phyloP scores from a whole-genome alignment of 106 monocot genomes.

The Phalaenopsis aphrodite region DNA sequence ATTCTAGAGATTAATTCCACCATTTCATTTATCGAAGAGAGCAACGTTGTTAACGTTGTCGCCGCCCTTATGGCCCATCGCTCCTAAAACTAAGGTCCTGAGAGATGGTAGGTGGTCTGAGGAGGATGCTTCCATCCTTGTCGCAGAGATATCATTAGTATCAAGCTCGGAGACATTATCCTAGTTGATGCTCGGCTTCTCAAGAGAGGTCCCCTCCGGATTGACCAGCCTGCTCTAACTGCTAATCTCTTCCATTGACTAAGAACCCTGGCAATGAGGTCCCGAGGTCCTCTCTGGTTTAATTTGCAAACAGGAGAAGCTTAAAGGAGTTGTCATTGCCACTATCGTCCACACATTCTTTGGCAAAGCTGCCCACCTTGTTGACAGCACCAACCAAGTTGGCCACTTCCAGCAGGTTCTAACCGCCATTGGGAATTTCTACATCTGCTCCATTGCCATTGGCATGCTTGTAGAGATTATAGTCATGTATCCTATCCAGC shows the following conservation, averaged over 20 bases:
- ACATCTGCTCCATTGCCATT: slow-evolving; percentile 63
- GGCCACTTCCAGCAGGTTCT: slow-evolving; percentile 79
- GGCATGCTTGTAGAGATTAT: slow-evolving; percentile 60
- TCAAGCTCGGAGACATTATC: slow-evolving; percentile 66
- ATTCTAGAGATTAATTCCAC: slow-evolving; percentile 87
- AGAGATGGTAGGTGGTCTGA: slow-evolving; percentile 64
- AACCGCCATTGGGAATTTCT: slow-evolving; percentile 71
- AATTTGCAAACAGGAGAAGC: slow-evolving; percentile 77
- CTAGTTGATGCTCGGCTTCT: slow-evolving; percentile 77
- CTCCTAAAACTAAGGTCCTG: slow-evolving; percentile 75
- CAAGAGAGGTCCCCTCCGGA: slow-evolving; percentile 63
- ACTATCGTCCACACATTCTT: slow-evolving; percentile 80
- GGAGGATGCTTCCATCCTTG: slow-evolving; percentile 58
- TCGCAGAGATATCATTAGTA: slow-evolving; percentile 69
- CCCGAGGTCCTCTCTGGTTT: slow-evolving; percentile 47
- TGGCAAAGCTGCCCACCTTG: slow-evolving; percentile 68
- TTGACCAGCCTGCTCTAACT: slow-evolving; percentile 77
- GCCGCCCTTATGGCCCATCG: slow-evolving; percentile 70
- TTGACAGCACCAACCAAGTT: slow-evolving; percentile 66
- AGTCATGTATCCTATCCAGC: slow-evolving; percentile 62
- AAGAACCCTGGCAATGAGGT: slow-evolving; percentile 53
- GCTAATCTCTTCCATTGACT: slow-evolving; percentile 64
- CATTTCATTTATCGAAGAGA: slow-evolving; percentile 84
- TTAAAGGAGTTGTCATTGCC: slow-evolving; percentile 69
- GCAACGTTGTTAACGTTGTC: slow-evolving; percentile 69